Evolutionary conservation across 768 basidiomycete species (phyloP), one percentile per base, ranked within the genome.

Genomic region (Lepiota subincarnata): DNA sequence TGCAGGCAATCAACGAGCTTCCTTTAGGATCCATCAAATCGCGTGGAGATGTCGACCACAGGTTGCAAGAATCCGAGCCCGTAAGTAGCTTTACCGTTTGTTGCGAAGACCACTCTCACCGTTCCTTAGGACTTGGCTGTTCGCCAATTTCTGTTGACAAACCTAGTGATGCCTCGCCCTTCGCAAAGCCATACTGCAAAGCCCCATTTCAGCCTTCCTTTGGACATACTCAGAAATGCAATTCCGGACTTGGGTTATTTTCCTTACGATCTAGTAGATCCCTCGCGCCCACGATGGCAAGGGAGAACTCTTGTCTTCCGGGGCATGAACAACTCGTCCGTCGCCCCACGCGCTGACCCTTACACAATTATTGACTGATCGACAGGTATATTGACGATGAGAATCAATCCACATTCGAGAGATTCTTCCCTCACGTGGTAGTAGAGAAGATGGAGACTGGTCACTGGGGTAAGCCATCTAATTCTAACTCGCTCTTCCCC

Each of bases 61-160:
- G 87, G 6, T 66, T 97, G 6, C 64, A 73, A 12, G 68, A 76
- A 46, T 79, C 77, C 48, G 91, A 94, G 64, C 70, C 79, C 48
- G 92, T 87, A 48, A 3, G 75, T 68, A 18, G n/a, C 24, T 5
- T 24, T 48, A 36, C 8, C n/a, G 13, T 11, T n/a, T 28, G 10
- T 41, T 35, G 34, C 13, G 1, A 47, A 28, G 5, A 4, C 19
- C 16, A 34, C 31, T 55, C 3, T 35, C 35, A 28, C 43, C n/a
- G 0, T 2, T 39, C 24, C 19, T n/a, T 56, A 96, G 94, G 84
- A 91, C 44, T 67, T 86, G 0, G 70, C 75, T 41, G 77, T 89
- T 24, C 84, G 90, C 22, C 84, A 90, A 45, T 97, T 94, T 71
- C 75, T 97, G 18, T 72, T 96, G 31, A 95, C 94, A 11, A 97